These are phyloP conservation scores for button mushroom (Agaricus bisporus) DNA, from an alignment of 768 basidiomycete species.

Conservation along the genomic window DNA sequence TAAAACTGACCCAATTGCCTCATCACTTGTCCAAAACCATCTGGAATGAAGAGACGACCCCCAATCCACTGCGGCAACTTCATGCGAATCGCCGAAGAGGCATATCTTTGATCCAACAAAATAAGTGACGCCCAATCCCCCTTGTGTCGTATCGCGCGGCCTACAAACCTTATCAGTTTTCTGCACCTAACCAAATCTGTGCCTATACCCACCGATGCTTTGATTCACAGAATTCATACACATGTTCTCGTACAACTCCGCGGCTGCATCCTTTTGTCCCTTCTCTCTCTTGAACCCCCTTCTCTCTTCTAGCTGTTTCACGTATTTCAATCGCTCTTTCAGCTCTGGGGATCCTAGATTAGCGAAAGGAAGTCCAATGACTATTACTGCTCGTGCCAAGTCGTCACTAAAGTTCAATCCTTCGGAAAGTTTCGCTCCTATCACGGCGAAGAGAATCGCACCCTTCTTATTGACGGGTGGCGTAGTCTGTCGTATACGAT, in stretches of 20 bases:
- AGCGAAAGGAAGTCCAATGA: slow-evolving; percentile 90
- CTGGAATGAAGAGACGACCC: slow-evolving; percentile 45
- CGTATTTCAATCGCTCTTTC: slow-evolving; percentile 87
- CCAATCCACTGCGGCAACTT: slow-evolving; percentile 95
- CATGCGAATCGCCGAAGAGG: slow-evolving; percentile 52
- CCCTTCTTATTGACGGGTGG: slow-evolving; percentile 39
- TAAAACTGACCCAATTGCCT: slow-evolving; percentile 67
- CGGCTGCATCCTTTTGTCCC: slow-evolving; percentile 58
- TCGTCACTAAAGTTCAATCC: slow-evolving; percentile 76
- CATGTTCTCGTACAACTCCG: slow-evolving; percentile 86
- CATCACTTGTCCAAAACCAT: slow-evolving; percentile 68
- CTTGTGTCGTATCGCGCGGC: slow-evolving; percentile 88
- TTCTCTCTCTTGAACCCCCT: slow-evolving; percentile 23
- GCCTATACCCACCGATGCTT: slow-evolving; percentile 68
- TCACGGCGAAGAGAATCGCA: slow-evolving; percentile 87
- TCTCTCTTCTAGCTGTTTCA: slow-evolving; percentile 52
- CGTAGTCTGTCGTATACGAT: slow-evolving; percentile 4
- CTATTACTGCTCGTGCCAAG: slow-evolving; percentile 78
- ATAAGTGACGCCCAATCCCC: slow-evolving; percentile 90
- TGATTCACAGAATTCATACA: slow-evolving; percentile 96
- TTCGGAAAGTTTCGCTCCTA: slow-evolving; percentile 97
- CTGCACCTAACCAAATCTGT: neutral
- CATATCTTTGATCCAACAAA: slow-evolving; percentile 82
- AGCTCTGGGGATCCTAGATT: slow-evolving; percentile 90
- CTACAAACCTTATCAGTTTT: slow-evolving; percentile 30